A percentile compares a stretch with the other conserved stretches of the same genome.
Evolutionary conservation across 495 filamentous ascomycete species (phyloP).

Genomic region (Xylaria curta): DNA sequence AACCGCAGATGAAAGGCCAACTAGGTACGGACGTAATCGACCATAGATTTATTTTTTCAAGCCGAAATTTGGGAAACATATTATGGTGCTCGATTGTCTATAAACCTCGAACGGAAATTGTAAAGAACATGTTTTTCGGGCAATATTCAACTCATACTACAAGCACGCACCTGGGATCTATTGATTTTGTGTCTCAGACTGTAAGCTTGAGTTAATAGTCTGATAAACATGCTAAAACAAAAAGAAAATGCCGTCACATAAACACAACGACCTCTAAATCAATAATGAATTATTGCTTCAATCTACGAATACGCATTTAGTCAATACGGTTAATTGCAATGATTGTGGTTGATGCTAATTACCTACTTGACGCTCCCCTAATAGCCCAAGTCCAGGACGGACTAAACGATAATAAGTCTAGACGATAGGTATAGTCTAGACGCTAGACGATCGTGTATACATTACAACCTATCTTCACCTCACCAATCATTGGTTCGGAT

Average conservation of each 20-base stretch:
- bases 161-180: background rate
- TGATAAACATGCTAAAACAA: background rate
- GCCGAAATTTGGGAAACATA: background rate
- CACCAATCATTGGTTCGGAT: constrained; percentile 15
- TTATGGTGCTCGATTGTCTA: background rate
- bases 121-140: background rate
- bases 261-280: background rate
- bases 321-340: background rate
- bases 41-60: background rate
- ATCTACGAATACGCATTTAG: background rate
- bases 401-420: too few relatives aligned
- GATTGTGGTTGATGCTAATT: background rate
- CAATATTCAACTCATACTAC: background rate
- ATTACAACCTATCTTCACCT: constrained; percentile 19
- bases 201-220: background rate
- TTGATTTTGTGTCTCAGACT: background rate
- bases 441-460: background rate
- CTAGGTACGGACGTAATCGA: too few relatives aligned
- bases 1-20: background rate
- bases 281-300: background rate
- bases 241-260: background rate
- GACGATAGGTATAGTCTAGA: background rate
- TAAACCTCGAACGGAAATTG: background rate
- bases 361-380: background rate
- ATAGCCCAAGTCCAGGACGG: too few relatives aligned